Conservation (phyloP, 2,329 filamentous ascomycete species). For the Pseudocercospora fuligena region DNA sequence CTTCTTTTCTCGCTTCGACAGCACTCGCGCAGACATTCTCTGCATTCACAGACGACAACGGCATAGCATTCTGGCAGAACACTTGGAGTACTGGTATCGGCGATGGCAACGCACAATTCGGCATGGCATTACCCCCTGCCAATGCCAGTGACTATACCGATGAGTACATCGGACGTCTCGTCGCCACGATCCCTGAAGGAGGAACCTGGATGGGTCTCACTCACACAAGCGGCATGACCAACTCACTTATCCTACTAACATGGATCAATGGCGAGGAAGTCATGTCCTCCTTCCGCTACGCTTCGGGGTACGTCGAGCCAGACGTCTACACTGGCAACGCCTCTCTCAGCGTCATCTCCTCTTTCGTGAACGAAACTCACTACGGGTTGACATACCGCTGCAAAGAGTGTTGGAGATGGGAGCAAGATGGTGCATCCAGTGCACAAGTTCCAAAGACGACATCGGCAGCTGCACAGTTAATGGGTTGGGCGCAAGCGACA, state of each 20-base stretch:
- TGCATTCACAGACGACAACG: slow-evolving; percentile 48
- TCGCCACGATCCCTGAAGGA: slow-evolving; percentile 46
- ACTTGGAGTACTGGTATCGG: slow-evolving; percentile 48
- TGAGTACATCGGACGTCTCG: slow-evolving; percentile 66
- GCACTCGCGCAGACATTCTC: slow-evolving; percentile 34
- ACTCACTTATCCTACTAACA: slow-evolving; percentile 62
- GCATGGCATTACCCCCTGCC: slow-evolving; percentile 57
- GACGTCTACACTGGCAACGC: slow-evolving; percentile 65
- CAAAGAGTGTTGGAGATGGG: slow-evolving; percentile 54
- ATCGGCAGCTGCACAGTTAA: slow-evolving; percentile 38
- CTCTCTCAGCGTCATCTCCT: slow-evolving; percentile 64
- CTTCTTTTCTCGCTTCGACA: slow-evolving; percentile 27
- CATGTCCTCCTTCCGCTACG: slow-evolving; percentile 63
- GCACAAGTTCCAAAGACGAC: slow-evolving; percentile 44
- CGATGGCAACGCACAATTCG: slow-evolving; percentile 57
- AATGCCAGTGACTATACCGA: slow-evolving; percentile 47
- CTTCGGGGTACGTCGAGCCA: slow-evolving; percentile 64
- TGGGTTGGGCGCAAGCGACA: slow-evolving; percentile 39
- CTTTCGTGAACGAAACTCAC: slow-evolving; percentile 60
- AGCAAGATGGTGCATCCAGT: slow-evolving; percentile 47
- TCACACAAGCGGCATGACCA: slow-evolving; percentile 62
- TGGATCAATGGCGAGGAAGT: slow-evolving; percentile 61
- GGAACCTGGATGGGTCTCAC: slow-evolving; percentile 65
- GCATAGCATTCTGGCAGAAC: slow-evolving; percentile 60
- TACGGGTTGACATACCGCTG: slow-evolving; percentile 71